Base-by-base conservation (phyloP, 129 eudicot species). In the Chrysanthemum seticuspe region DNA sequence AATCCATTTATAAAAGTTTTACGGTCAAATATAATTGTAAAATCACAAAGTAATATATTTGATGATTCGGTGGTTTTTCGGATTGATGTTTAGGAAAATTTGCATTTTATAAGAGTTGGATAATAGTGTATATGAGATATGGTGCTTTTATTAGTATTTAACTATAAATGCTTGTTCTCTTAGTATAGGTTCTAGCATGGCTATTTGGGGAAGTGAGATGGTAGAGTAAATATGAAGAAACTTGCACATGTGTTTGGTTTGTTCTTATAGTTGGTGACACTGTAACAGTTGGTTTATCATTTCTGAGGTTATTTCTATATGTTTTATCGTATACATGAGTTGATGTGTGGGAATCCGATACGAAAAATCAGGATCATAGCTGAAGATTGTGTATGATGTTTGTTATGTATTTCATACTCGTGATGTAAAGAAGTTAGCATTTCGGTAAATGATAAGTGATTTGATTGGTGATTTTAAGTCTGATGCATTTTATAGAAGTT, bases 181-280 rank as follows among this genome's bases (percentile, higher is more conserved):
- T 47, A 47, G 13, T 61, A 5, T 48, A 63, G 31, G 70, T 61
- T 62, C 62, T 15, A 12, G 53, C 68, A 13, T 61, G 13, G 58
- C 44, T 47, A 48, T 25, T 62, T 48, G 34, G 62, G 77, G 62
- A 54, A 57, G 52, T 59, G 57, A 47, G 25, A 57, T 34, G 36
- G 8, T 67, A 75, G 78, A 74, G 80, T 76, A 57, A 61, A 67
- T 6, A 57, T 76, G 80, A 76, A 67, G 80, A 47, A 56, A 47
- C 9, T 67, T 67, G 74, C 68, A 48, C 52, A 58, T 58, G 79
- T 75, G 62, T 65, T 4, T 40, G 58, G 44, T 55, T 14, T 54
- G 45, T 65, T 34, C 7, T 45, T 56, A 19, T 64, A 11, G 58
- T 55, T 40, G 40, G 70, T 50, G 68, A 51, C 58, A 55, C 14